Evolutionary conservation across 116 monocot genomes (phyloP), one percentile per base, ranked within the genome.

Genomic region (Thalassia testudinum): DNA sequence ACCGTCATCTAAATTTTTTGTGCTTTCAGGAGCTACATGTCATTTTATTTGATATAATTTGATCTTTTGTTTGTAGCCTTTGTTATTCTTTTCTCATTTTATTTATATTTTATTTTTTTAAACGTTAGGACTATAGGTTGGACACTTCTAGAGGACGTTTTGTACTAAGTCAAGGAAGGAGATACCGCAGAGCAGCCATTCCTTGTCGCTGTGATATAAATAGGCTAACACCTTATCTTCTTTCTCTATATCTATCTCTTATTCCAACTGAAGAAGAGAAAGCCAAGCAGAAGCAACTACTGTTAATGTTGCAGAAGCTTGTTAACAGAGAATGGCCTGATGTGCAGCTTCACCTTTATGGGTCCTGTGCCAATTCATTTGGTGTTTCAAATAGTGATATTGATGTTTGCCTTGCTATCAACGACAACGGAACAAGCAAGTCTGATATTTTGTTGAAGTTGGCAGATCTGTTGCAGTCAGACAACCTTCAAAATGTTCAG

Each of bases 361-460:
- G 97, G 58, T 97, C 97, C 20, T 97, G 89, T 75, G 97, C 89
- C 50, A 97, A 85, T 69, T 85, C 88, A 22, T 97, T 97, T 62
- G 97, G 85, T 48, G 73, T 79, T 47, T 79, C 85, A 65, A 89
- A 82, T 34, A 77, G 97, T 61, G 97, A 97, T 59, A 77, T 97
- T 64, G 97, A 97, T 70, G 29, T 97, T 49, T 68, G 68, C 43
- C 85, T 97, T 56, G 71, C 75, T 60, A 85, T 88, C 53, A 60
- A 81, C 53, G 67, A 74, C 45, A 54, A 8, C 20, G 60, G 75
- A 37, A 65, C 70, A 23, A 79, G 68, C 55, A 97, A 89, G 65
- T 23, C 72, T 68, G 78, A 82, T n/a, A 82, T 88, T 74, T 44
- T 97, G 42, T 51, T 89, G 59, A 88, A 70, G 62, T 66, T 97